phyloP scores from a whole-genome alignment of 495 filamentous ascomycete genomes.

The Penicillium taxi region DNA sequence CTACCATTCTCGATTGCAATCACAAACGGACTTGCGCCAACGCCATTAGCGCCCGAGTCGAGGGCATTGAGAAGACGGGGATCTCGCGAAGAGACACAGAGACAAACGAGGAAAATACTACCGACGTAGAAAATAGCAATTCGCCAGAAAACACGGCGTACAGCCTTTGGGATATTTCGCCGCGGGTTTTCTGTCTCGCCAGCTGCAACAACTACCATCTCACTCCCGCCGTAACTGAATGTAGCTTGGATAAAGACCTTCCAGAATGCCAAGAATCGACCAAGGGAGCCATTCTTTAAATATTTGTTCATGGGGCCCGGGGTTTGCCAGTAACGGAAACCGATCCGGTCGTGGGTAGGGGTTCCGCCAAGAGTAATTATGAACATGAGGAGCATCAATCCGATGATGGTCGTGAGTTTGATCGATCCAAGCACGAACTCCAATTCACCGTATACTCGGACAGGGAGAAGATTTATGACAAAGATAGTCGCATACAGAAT shows the following conservation, averaged over 20 bases:
- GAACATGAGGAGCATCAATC: constrained; percentile 40
- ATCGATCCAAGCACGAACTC: constrained; percentile 39
- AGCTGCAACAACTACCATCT: constrained; percentile 66
- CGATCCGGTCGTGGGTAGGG: constrained; percentile 17
- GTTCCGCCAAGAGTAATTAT: constrained; percentile 37
- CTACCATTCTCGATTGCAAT: constrained; percentile 48
- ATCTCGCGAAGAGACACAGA: constrained; percentile 29
- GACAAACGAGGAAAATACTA: constrained; percentile 44
- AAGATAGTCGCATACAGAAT: constrained; percentile 38
- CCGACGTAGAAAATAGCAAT: constrained; percentile 70
- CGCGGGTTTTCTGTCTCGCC: constrained; percentile 72
- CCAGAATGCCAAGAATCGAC: constrained; percentile 40
- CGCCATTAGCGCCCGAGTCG: constrained; percentile 32
- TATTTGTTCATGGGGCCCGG: constrained; percentile 43
- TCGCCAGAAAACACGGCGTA: constrained; percentile 70
- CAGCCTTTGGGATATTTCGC: constrained; percentile 66
- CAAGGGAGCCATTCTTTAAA: constrained; percentile 23
- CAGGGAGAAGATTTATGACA: constrained; percentile 32
- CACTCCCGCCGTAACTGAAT: constrained; percentile 49
- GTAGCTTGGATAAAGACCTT: constrained; percentile 32
- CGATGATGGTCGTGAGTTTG: constrained; percentile 39
- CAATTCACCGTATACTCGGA: constrained; percentile 39
- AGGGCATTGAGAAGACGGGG: constrained; percentile 16
- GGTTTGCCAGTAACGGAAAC: constrained; percentile 42
- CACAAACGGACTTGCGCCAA: constrained; percentile 22